These are phyloP conservation scores for Neurospora hispaniola DNA, from an alignment of 495 filamentous ascomycete species.

Conservation along the genomic window DNA sequence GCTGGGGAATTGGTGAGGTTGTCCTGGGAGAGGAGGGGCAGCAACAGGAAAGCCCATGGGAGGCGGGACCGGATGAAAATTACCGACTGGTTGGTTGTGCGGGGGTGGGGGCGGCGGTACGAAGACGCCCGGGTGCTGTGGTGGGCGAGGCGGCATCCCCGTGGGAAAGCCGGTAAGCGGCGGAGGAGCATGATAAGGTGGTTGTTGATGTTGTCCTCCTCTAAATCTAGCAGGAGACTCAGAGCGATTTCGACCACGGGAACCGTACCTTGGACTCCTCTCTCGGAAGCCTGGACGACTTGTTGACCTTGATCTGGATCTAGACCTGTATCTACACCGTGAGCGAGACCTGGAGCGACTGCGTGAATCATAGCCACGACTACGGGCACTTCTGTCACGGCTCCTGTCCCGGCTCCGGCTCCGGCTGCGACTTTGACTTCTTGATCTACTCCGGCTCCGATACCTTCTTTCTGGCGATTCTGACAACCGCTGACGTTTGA, in stretches of 20 bases:
- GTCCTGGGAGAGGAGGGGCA: slow-evolving; percentile 12
- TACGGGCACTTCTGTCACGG: not conserved
- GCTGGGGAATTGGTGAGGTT: slow-evolving; percentile 17
- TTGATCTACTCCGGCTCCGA: slow-evolving; percentile 2
- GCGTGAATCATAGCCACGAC: not conserved
- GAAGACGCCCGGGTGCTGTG: not conserved
- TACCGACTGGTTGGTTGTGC: not conserved
- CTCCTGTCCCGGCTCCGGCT: slow-evolving; percentile 29
- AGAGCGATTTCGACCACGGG: not conserved
- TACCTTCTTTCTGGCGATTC: slow-evolving; percentile 6
- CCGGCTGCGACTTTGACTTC: slow-evolving; percentile 23
- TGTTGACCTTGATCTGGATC: slow-evolving; percentile 29
- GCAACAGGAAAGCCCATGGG: not conserved
- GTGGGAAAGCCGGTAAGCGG: not conserved
- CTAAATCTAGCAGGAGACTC: not conserved
- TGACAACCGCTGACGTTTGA: slow-evolving; percentile 15
- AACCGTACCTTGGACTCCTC: slow-evolving; percentile 10
- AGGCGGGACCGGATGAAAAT: not conserved
- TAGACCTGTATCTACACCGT: slow-evolving; percentile 23
- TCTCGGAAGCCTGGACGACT: slow-evolving; percentile 19
- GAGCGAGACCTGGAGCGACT: slow-evolving; percentile 15
- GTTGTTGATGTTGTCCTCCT: not conserved
- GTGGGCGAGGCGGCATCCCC: not conserved
- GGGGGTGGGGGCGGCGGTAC: not conserved
- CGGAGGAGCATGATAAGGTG: not conserved